Conservation (phyloP, 2,329 filamentous ascomycete genomes). For the Neonectria magnoliae region DNA sequence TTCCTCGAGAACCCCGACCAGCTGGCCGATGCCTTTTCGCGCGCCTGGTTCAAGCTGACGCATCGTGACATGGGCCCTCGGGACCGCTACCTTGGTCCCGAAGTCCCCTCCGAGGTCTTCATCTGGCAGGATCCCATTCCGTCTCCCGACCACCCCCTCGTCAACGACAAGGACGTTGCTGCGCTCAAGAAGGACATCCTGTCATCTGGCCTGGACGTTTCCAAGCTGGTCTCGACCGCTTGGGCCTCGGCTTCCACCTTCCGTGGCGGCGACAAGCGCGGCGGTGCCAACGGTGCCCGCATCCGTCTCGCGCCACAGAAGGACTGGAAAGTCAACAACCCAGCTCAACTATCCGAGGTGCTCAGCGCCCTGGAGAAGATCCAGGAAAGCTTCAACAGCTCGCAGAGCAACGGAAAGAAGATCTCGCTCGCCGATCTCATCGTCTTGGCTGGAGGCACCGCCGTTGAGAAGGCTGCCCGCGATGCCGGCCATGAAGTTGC, state of each 20-base stretch:
- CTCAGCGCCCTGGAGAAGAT: slow-evolving; percentile 70
- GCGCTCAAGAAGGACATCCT: slow-evolving; percentile 76
- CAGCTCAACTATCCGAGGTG: slow-evolving; percentile 69
- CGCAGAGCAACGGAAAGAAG: slow-evolving; percentile 66
- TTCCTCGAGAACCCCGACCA: slow-evolving; percentile 76
- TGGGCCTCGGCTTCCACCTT: slow-evolving; percentile 78
- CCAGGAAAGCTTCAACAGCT: slow-evolving; percentile 72
- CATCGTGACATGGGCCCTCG: slow-evolving; percentile 83
- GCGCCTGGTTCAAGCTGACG: slow-evolving; percentile 85
- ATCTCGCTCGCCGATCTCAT: slow-evolving; percentile 81
- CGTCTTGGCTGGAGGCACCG: slow-evolving; percentile 76
- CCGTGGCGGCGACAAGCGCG: slow-evolving; percentile 82
- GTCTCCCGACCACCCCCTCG: slow-evolving; percentile 63
- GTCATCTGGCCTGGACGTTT: slow-evolving; percentile 65
- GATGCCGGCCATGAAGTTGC: slow-evolving; percentile 62
- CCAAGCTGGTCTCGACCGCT: slow-evolving; percentile 71
- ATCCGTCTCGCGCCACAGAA: slow-evolving; percentile 78
- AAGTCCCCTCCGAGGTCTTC: slow-evolving; percentile 75
- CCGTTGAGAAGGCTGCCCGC: slow-evolving; percentile 77
- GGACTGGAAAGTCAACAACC: slow-evolving; percentile 81
- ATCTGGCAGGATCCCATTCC: slow-evolving; percentile 82
- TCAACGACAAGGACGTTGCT: slow-evolving; percentile 70
- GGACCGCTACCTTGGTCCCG: slow-evolving; percentile 76
- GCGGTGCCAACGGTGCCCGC: slow-evolving; percentile 82
- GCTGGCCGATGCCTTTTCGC: slow-evolving; percentile 75